Conservation (phyloP, 2,329 filamentous ascomycete species). For the Chrysoporthe puriensis region DNA sequence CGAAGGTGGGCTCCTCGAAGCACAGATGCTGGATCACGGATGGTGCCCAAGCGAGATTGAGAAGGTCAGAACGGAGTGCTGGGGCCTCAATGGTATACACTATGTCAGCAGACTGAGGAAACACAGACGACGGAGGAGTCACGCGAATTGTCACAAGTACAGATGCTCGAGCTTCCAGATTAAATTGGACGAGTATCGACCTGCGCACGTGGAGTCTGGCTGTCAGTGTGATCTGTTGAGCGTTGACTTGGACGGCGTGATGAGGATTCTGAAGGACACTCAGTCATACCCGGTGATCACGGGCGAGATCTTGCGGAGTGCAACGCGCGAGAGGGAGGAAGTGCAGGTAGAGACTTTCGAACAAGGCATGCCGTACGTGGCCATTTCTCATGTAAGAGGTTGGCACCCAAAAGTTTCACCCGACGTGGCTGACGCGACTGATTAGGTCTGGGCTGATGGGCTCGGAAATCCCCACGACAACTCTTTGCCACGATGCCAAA, state of each 20-base stretch:
- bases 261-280: neutral
- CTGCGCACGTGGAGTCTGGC: conserved; percentile 31
- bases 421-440: neutral
- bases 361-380: neutral
- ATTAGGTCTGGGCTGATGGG: neutral
- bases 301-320: neutral
- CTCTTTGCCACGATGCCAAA: neutral
- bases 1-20: conserved; percentile 30
- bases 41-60: conserved; percentile 41
- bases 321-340: neutral
- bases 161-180: conserved; percentile 39
- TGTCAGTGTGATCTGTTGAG: conserved; percentile 32
- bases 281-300: neutral
- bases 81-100: conserved; percentile 33
- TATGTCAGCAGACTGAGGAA: conserved; percentile 33
- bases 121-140: conserved; percentile 27
- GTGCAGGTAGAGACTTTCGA: neutral
- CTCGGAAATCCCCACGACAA: neutral
- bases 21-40: conserved; percentile 35
- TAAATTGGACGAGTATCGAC: conserved; percentile 35
- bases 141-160: conserved; percentile 34
- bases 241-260: neutral
- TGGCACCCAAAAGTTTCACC: neutral
- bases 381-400: neutral
- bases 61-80: conserved; percentile 33